Percentiles rank a stretch among this genome's conserved stretches.
phyloP scores from a whole-genome alignment of 441 rosid species.

The Gossypium trilobum region DNA sequence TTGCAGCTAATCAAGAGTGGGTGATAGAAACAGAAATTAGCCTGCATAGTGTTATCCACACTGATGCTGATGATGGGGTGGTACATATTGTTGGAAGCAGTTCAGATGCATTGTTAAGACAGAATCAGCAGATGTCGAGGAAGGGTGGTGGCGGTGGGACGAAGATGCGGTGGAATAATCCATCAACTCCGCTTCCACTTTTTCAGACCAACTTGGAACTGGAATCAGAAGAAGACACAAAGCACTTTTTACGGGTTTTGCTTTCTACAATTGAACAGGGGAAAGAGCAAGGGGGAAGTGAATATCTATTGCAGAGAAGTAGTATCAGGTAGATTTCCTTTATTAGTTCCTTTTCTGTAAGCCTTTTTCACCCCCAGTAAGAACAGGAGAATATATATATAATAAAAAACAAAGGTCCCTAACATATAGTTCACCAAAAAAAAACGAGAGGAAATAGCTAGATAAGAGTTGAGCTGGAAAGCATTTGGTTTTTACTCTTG shows the following conservation, averaged over 20 bases:
- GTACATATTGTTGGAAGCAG: constrained; percentile 80
- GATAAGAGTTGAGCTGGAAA: neutral
- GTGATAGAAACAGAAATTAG: constrained; percentile 58
- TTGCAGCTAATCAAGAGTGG: constrained; percentile 66
- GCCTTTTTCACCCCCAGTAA: neutral
- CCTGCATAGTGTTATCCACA: constrained; percentile 74
- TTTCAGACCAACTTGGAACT: constrained; percentile 65
- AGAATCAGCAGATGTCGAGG: constrained; percentile 46
- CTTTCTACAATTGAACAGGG: constrained; percentile 53
- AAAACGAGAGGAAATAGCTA: neutral
- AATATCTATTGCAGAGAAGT: constrained; percentile 50
- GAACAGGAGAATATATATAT: neutral
- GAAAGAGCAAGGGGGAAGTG: constrained; percentile 47
- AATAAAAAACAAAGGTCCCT: neutral
- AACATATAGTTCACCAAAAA: neutral
- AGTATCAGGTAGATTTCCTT: constrained; percentile 24
- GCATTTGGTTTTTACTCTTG: neutral
- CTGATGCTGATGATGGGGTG: constrained; percentile 39
- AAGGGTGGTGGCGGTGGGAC: constrained; percentile 33
- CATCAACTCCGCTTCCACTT: constrained; percentile 57
- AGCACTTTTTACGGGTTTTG: constrained; percentile 40
- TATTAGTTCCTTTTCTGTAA: neutral
- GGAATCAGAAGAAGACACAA: constrained; percentile 44
- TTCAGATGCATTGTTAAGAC: constrained; percentile 50
- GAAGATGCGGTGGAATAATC: constrained; percentile 46